Evolutionary conservation across 1,284 basidiomycete species (phyloP).

Genomic region (Moesziomyces sp.): DNA sequence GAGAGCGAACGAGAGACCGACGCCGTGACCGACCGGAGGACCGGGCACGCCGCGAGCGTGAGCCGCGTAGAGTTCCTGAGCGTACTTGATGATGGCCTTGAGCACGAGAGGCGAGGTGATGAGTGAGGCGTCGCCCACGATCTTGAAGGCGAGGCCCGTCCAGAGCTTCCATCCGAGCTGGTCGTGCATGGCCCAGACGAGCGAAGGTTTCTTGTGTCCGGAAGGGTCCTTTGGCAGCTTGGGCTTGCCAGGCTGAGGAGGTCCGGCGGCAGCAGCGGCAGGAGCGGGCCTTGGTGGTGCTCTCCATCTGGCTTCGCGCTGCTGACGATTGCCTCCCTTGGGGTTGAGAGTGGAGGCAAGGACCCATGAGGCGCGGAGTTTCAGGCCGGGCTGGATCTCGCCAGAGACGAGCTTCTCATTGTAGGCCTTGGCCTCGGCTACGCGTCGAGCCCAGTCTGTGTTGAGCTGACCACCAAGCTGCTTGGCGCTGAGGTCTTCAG

Average conservation of each 20-base stretch:
- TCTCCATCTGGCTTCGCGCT: constrained; percentile 57
- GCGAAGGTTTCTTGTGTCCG: constrained; percentile 72
- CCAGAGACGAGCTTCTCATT: constrained; percentile 77
- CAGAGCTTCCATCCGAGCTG: constrained; percentile 85
- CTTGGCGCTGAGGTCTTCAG: constrained; percentile 71
- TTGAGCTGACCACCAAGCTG: constrained; percentile 75
- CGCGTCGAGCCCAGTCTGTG: constrained; percentile 76
- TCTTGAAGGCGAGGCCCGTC: constrained; percentile 78
- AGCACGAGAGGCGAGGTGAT: constrained; percentile 63
- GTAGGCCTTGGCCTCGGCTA: constrained; percentile 75
- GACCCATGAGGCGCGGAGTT: constrained; percentile 74
- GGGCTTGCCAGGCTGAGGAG: constrained; percentile 25
- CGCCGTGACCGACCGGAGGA: constrained; percentile 52
- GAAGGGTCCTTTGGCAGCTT: constrained; percentile 36
- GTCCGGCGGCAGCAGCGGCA: constrained; percentile 14
- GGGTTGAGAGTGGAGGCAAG: constrained; percentile 28
- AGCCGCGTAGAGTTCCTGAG: constrained; percentile 43
- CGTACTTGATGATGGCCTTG: constrained; percentile 57
- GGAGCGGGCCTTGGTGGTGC: constrained; percentile 39
- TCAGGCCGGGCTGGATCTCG: constrained; percentile 74
- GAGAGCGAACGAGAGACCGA: constrained; percentile 69
- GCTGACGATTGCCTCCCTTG: constrained; percentile 39
- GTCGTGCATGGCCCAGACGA: constrained; percentile 81
- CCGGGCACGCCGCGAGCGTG: constrained; percentile 17
- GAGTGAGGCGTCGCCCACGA: constrained; percentile 60